Conservation (phyloP, 129 eudicot genomes). For the Pittosporum tobira region DNA sequence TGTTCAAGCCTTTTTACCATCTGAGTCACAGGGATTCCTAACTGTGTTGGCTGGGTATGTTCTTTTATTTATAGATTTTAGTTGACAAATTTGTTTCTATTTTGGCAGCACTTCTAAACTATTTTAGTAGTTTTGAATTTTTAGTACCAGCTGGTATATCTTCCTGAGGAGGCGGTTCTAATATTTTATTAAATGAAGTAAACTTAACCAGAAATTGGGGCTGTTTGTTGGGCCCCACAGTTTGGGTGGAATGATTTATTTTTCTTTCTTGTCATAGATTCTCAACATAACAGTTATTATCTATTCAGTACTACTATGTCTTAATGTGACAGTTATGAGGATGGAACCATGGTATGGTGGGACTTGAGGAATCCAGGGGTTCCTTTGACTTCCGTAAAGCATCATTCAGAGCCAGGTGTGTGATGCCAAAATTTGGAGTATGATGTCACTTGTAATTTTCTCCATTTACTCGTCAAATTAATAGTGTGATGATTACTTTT, state of each 20-base stretch:
- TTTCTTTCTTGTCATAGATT: not conserved
- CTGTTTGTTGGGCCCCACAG: no score
- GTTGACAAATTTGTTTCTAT: not conserved
- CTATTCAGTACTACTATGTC: not conserved
- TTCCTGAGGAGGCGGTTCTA: not conserved
- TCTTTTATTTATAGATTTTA: not conserved
- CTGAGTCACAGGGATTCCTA: conserved; percentile 54
- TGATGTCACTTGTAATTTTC: not conserved
- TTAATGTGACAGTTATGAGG: conserved; percentile 48
- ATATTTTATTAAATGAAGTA: not conserved
- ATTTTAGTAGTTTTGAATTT: not conserved
- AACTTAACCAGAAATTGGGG: not conserved
- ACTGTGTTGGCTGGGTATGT: conserved; percentile 63
- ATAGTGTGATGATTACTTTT: not conserved
- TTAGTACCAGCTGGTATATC: not conserved
- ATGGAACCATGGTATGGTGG: conserved; percentile 94
- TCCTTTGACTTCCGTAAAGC: conserved; percentile 60
- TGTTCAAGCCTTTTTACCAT: conserved; percentile 58
- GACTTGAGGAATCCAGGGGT: conserved; percentile 61
- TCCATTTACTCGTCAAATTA: not conserved
- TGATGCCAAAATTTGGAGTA: conserved; percentile 1
- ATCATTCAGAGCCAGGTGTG: conserved; percentile 78
- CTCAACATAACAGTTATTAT: not conserved
- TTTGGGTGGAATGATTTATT: no score
- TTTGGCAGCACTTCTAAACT: not conserved